Conservation (phyloP, 2,329 filamentous ascomycete genomes). For the Zasmidium cellare region DNA sequence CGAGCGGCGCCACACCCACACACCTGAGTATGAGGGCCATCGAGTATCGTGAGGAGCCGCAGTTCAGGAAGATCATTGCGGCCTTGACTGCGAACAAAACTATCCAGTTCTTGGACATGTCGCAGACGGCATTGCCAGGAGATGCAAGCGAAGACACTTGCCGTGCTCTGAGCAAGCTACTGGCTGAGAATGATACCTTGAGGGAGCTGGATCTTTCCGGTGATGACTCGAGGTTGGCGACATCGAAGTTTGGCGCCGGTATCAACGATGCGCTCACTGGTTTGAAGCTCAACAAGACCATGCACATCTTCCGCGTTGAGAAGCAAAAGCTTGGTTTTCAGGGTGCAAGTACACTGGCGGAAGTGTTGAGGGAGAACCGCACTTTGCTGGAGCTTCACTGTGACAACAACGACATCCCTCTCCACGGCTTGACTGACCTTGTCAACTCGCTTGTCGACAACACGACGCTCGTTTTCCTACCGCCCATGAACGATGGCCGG, state of each 20-base stretch:
- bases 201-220: slow-evolving; percentile 70
- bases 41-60: slow-evolving; percentile 65
- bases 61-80: slow-evolving; percentile 63
- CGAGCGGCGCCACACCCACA: slow-evolving; percentile 57
- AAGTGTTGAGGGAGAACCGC: slow-evolving; percentile 65
- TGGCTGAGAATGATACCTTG: slow-evolving; percentile 66
- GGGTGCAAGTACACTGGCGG: slow-evolving; percentile 68
- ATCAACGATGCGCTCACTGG: slow-evolving; percentile 66
- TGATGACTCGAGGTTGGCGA: slow-evolving; percentile 70
- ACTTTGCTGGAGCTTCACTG: slow-evolving; percentile 67
- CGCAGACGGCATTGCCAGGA: slow-evolving; percentile 67
- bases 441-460: slow-evolving; percentile 70
- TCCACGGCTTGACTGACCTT: slow-evolving; percentile 69
- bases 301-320: slow-evolving; percentile 65
- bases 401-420: slow-evolving; percentile 69
- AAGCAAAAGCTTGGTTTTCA: slow-evolving; percentile 68
- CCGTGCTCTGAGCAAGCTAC: slow-evolving; percentile 61
- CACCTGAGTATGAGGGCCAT: slow-evolving; percentile 67
- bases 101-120: slow-evolving; percentile 66
- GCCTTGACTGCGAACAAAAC: slow-evolving; percentile 64
- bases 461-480: slow-evolving; percentile 61
- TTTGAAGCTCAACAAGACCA: slow-evolving; percentile 61
- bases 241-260: slow-evolving; percentile 67
- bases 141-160: slow-evolving; percentile 69
- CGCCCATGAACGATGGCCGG: slow-evolving; percentile 63